These are phyloP conservation scores for Beauveria australis DNA, from an alignment of 2,329 filamentous ascomycete species.

Conservation along the genomic window DNA sequence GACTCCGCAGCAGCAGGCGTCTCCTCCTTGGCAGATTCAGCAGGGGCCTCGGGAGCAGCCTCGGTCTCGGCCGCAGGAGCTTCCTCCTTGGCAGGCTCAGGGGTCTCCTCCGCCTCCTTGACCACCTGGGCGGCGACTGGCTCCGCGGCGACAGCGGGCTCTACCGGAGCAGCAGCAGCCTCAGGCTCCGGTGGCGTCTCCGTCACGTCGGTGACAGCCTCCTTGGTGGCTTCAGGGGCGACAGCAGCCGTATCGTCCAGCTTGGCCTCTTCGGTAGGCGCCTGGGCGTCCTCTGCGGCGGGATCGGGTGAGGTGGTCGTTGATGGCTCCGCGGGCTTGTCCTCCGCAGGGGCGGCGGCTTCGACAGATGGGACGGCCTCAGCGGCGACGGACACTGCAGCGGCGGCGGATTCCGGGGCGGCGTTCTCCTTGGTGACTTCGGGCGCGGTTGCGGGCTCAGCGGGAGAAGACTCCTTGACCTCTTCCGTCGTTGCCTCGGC, in stretches of 20 bases:
- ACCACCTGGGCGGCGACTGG: background rate
- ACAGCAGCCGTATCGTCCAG: background rate
- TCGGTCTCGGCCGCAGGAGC: background rate
- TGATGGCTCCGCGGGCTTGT: background rate
- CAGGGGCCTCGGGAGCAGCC: background rate
- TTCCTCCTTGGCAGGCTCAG: background rate
- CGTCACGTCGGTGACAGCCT: background rate
- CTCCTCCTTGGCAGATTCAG: background rate
- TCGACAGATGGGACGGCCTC: background rate
- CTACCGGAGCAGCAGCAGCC: background rate
- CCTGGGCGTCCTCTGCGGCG: background rate
- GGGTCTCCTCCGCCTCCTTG: too few relatives aligned
- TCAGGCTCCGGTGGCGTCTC: conserved; percentile 12
- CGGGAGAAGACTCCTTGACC: conserved; percentile 12
- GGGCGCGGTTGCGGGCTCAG: conserved; percentile 12
- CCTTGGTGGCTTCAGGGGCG: conserved; percentile 13
- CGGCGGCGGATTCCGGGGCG: background rate
- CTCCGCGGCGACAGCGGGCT: background rate
- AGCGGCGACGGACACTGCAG: background rate
- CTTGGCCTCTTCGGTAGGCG: background rate
- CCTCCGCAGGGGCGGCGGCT: conserved; percentile 3
- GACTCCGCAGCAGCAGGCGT: too few relatives aligned
- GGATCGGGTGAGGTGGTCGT: background rate
- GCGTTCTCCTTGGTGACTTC: conserved; percentile 5
- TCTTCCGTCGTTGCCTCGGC: background rate